Conservation (phyloP, 257 asterid genomes). For the Nicotiana knightiana region DNA sequence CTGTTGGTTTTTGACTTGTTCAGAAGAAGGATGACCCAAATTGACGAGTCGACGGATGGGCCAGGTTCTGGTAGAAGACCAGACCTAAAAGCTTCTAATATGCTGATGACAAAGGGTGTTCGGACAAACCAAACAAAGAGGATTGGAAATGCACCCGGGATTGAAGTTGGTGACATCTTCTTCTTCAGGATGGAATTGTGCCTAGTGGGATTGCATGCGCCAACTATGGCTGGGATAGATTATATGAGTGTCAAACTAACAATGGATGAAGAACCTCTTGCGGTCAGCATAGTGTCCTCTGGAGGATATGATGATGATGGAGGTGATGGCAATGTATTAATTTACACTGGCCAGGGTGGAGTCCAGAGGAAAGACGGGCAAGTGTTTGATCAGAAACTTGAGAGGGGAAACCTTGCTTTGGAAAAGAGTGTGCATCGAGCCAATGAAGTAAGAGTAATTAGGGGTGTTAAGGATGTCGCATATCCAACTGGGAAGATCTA, state of each 20-base stretch:
- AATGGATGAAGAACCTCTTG: slow-evolving; percentile 76
- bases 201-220: slow-evolving; percentile 77
- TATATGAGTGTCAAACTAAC: slow-evolving; percentile 57
- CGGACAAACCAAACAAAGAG: slow-evolving; percentile 59
- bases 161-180: slow-evolving; percentile 87
- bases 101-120: slow-evolving; percentile 57
- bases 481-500: slow-evolving; percentile 55
- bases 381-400: slow-evolving; percentile 24
- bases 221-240: slow-evolving; percentile 91
- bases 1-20: slow-evolving; percentile 56
- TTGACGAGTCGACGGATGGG: slow-evolving; percentile 51
- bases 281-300: slow-evolving; percentile 85
- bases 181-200: slow-evolving; percentile 89
- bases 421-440: slow-evolving; percentile 17
- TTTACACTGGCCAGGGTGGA: slow-evolving; percentile 22
- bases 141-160: slow-evolving; percentile 67
- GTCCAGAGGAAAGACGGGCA: slow-evolving; percentile 14
- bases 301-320: slow-evolving; percentile 91
- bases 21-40: slow-evolving; percentile 51
- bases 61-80: slow-evolving; percentile 60
- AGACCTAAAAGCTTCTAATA: slow-evolving; percentile 51
- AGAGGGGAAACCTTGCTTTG: slow-evolving; percentile 44
- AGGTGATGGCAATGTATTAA: slow-evolving; percentile 39
- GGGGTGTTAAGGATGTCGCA: slow-evolving; percentile 51
- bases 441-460: slow-evolving; percentile 47